Evolutionary conservation across 2,329 filamentous ascomycete species (phyloP), one percentile per base, ranked within the genome.

Genomic region (Talaromyces sp.): DNA sequence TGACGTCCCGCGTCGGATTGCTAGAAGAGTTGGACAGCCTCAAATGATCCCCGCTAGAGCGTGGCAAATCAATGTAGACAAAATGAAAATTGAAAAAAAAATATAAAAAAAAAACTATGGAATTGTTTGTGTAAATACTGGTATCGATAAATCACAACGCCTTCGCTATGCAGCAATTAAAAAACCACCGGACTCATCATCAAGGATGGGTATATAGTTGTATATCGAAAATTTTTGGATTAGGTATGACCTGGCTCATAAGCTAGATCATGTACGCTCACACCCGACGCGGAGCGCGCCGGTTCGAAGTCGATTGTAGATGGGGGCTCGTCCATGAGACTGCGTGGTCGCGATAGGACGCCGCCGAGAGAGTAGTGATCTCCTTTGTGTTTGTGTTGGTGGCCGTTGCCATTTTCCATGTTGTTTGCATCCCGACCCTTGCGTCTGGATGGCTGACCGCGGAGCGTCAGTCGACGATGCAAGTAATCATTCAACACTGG

Each of bases 401-500:
- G 31, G 9, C 31, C 61, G 21, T 52, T 39, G 23, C 35, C 35
- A 16, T 42, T 59, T 3, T 28, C 42, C n/a, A 31, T 6, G 14
- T 25, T 28, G 37, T 5, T 48, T 5, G n/a, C 12, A 31, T 46
- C 37, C 25, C 60, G 63, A 9, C 64, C 31, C 25, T 67, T 66
- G 21, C 62, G 61, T 28, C 31, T 18, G 50, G 60, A 60, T 25
- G 60, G 48, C 14, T 58, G 52, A 14, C 48, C 63, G 42, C 50
- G 58, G 31, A 23, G 39, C 1, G 28, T 44, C 21, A 14, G 14
- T 23, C 46, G 60, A 2, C 56, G 61, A 5, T 52, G 61, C 4
- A 64, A 21, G 44, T 64, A 58, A 23, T 62, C 57, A 25, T 61
- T 55, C 5, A 75, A 72, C 2, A 80, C 72, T 0, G 82, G 82